A percentile compares a stretch with the other conserved stretches of the same genome.
Evolutionary conservation across 2,329 filamentous ascomycete species (phyloP).

Genomic region (Trichophyton simii): DNA sequence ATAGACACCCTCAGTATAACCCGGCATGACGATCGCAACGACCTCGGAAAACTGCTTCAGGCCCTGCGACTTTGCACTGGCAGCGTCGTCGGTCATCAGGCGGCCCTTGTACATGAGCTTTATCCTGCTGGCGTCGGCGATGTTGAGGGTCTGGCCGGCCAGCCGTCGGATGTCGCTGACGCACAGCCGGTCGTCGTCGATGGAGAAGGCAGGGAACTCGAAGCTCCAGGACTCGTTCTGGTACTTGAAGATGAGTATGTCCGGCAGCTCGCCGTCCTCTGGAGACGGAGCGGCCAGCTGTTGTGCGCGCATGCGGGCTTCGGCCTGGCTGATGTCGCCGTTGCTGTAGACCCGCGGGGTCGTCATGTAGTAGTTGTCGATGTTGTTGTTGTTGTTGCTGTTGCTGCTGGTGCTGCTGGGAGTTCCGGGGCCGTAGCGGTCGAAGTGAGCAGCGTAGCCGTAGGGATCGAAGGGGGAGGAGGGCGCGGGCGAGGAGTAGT

Average conservation of each 20-base stretch:
- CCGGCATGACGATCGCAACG: slow-evolving; percentile 27
- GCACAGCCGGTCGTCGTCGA: slow-evolving; percentile 34
- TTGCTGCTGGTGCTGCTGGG: too few relatives aligned
- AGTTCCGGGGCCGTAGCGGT: too few relatives aligned
- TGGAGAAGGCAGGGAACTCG: slow-evolving; percentile 35
- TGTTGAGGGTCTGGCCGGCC: slow-evolving; percentile 29
- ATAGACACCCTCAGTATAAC: background rate
- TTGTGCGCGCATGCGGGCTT: background rate
- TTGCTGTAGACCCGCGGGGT: background rate
- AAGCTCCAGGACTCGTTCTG: slow-evolving; percentile 31
- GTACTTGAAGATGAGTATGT: slow-evolving; percentile 34
- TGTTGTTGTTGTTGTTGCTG: too few relatives aligned
- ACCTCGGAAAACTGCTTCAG: slow-evolving; percentile 39
- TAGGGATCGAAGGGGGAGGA: too few relatives aligned
- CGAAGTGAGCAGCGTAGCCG: too few relatives aligned
- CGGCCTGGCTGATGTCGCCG: background rate
- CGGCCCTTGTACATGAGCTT: slow-evolving; percentile 37
- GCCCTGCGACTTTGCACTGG: slow-evolving; percentile 30
- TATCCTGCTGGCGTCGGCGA: slow-evolving; percentile 26
- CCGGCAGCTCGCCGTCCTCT: slow-evolving; percentile 26
- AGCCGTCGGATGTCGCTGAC: slow-evolving; percentile 30
- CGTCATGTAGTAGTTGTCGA: background rate
- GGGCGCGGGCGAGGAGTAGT: too few relatives aligned
- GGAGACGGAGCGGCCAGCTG: background rate
- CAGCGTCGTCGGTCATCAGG: slow-evolving; percentile 30